These are phyloP conservation scores for Roridomyces roridus DNA, from an alignment of 768 basidiomycete species.

Conservation along the genomic window DNA sequence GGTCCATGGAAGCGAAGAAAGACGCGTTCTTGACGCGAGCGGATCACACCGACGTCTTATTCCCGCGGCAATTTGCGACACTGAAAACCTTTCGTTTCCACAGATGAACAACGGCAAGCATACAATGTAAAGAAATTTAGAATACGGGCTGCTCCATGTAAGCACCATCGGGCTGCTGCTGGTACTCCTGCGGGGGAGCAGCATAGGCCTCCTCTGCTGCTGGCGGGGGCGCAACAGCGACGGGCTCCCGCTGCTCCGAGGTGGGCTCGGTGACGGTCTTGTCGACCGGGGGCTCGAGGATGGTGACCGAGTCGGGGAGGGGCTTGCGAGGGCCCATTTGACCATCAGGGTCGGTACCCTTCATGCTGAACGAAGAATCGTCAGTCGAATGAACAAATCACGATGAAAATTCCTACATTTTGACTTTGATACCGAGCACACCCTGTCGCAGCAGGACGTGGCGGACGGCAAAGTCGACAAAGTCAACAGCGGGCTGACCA, in stretches of 20 bases:
- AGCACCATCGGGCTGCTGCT: slow-evolving; percentile 47
- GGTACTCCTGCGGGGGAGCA: slow-evolving; percentile 49
- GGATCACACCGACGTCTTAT: too few species aligned
- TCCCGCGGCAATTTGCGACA: background rate
- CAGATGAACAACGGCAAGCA: slow-evolving; percentile 10
- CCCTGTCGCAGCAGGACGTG: slow-evolving; percentile 98
- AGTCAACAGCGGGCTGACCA: slow-evolving; percentile 96
- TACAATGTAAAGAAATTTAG: slow-evolving; percentile 46
- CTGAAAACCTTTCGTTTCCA: slow-evolving; percentile 9
- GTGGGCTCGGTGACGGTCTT: slow-evolving; percentile 89
- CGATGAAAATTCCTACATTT: slow-evolving; percentile 90
- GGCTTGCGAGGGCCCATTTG: slow-evolving; percentile 88
- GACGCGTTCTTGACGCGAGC: background rate
- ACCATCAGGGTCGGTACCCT: slow-evolving; percentile 93
- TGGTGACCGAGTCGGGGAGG: slow-evolving; percentile 92
- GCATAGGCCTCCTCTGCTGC: slow-evolving; percentile 58
- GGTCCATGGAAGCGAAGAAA: too few species aligned
- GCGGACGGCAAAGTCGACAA: slow-evolving; percentile 96
- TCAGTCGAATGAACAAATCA: background rate
- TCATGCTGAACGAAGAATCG: slow-evolving; percentile 73
- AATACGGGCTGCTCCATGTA: slow-evolving; percentile 61
- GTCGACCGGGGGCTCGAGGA: slow-evolving; percentile 89
- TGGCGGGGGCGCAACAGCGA: slow-evolving; percentile 54
- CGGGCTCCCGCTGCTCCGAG: slow-evolving; percentile 86
- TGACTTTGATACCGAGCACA: slow-evolving; percentile 99